Evolutionary conservation across 352 stramenopile genomes (phyloP), one percentile per base, ranked within the genome.

Genomic region (Globisporangium okanoganense): DNA sequence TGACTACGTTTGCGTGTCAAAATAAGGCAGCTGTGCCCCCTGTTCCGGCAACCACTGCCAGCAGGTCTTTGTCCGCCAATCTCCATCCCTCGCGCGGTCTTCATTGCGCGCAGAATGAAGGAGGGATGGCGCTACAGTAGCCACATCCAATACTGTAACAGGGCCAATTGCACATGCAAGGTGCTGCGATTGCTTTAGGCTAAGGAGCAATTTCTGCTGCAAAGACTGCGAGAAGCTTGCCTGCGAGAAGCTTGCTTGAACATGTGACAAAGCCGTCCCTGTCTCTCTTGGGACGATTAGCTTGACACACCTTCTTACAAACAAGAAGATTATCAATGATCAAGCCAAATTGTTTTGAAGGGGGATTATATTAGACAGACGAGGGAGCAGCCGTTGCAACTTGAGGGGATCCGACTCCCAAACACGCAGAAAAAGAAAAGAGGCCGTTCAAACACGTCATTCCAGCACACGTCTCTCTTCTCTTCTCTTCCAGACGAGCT

Each of bases 361-460:
- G 20, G 40, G 40, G 12, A 45, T 45, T 22, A 7, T 3, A 3
- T 22, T 45, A 22, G 40, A 6, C 16, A 45, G 18, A 16, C 3
- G 29, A 41, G n/a, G 22, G 18, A 29, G 7, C 16, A 10, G 0
- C 12, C 18, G 51, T 57, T 57, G 51, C 51, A 35, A 22, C 6
- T 57, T 57, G 12, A 47, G 38, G 50, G 51, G 33, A 25, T 22
- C 22, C 52, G 35, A 58, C 35, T 35, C 33, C 25, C n/a, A 16
- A 61, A 61, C 55, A 63, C 48, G 57, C 44, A 55, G 22, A 63
- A 63, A 62, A 52, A 18, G 52, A 10, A 38, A 31, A 35, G 24
- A 43, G 5, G 20, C 13, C 1, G 7, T 24, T 24, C 25, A 8
- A 54, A 54, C 48, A 54, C 48, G 48, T 40, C 48, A 54, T 54